Evolutionary conservation across 108 stramenopile genomes (phyloP).

Genomic region (Schizochytrium sp.): DNA sequence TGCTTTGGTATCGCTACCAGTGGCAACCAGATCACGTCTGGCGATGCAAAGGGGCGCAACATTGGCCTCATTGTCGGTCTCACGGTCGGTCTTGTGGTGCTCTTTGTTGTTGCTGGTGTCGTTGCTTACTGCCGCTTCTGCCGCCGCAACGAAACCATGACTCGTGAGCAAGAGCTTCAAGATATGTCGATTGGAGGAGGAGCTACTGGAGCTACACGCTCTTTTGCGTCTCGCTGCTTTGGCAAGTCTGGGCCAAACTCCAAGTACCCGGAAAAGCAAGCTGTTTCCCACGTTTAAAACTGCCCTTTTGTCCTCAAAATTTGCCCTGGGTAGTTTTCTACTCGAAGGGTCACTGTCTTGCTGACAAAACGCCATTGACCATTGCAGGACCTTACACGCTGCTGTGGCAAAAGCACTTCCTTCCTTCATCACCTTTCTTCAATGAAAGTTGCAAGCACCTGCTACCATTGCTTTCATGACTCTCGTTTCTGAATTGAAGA

Average conservation of each 20-base stretch:
- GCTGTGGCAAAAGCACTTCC: too few relatives aligned
- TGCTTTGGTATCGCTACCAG: neutral
- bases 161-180: constrained; percentile 1
- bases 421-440: too few relatives aligned
- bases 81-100: neutral
- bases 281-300: neutral
- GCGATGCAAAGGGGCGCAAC: neutral
- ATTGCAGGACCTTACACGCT: too few relatives aligned
- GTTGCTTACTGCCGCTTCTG: neutral
- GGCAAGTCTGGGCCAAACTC: neutral
- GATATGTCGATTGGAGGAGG: neutral
- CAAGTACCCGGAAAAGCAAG: neutral
- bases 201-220: neutral
- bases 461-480: too few relatives aligned
- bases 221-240: neutral
- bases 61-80: constrained; percentile 1
- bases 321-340: neutral
- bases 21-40: neutral
- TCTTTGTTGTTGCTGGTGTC: neutral
- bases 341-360: neutral
- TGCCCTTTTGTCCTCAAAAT: neutral
- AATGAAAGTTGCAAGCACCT: too few relatives aligned
- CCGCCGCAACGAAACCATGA: neutral
- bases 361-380: too few relatives aligned
- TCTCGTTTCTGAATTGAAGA: too few relatives aligned